Conservation (phyloP, 2,329 filamentous ascomycete genomes). For the Clonostachys chloroleuca region DNA sequence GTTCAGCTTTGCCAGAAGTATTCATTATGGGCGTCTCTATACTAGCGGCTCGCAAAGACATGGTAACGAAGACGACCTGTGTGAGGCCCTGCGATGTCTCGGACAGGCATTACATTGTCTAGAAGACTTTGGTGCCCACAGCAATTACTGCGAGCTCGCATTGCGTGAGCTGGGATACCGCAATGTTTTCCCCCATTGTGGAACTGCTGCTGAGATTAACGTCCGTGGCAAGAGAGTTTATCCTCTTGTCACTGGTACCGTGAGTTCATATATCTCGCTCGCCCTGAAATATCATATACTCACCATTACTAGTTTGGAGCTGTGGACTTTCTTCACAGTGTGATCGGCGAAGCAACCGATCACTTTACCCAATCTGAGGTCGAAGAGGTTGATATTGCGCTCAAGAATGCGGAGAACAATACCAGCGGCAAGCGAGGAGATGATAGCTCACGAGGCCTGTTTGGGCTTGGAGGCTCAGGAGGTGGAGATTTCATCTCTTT, state of each 20-base stretch:
- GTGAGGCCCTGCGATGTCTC: constrained; percentile 71
- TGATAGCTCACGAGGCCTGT: constrained; percentile 32
- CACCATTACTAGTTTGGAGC: constrained; percentile 56
- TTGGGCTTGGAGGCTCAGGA: constrained; percentile 28
- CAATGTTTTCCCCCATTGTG: constrained; percentile 76
- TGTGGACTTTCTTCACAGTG: constrained; percentile 81
- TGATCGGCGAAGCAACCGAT: constrained; percentile 72
- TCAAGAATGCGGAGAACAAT: constrained; percentile 61
- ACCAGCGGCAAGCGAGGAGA: constrained; percentile 30
- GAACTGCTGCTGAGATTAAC: constrained; percentile 60
- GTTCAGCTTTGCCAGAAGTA: constrained; percentile 68
- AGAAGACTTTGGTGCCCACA: constrained; percentile 77
- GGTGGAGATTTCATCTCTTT: constrained; percentile 62
- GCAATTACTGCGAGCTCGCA: constrained; percentile 77
- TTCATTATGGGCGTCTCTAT: constrained; percentile 75
- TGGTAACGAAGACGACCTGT: constrained; percentile 73
- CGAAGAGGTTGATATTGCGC: constrained; percentile 71
- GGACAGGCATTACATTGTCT: constrained; percentile 74
- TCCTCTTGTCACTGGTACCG: constrained; percentile 64
- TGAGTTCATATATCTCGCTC: not conserved
- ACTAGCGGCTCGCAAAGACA: constrained; percentile 55
- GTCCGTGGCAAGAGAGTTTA: constrained; percentile 61
- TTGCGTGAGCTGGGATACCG: constrained; percentile 75
- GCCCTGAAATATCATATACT: not conserved
- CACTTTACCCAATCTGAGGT: constrained; percentile 84